Base-by-base conservation (phyloP, 2,329 filamentous ascomycete genomes). In the Diaporthe australafricana region DNA sequence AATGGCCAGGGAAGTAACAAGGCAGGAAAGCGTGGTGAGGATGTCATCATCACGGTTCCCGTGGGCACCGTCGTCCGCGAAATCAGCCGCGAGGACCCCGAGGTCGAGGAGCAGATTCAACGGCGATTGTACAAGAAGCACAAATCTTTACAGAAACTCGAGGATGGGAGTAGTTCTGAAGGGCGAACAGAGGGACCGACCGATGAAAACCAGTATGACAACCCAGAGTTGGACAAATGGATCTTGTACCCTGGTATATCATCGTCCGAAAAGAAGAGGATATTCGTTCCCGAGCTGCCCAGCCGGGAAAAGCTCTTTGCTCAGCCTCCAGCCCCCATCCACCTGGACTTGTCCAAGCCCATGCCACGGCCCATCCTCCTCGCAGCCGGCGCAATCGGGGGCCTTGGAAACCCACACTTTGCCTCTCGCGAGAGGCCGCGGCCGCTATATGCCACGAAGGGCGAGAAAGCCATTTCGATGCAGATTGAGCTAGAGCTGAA, bases 371-470 rank as follows among this genome's bases (percentile, higher is more conserved):
- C 96, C 0, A 91, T 98, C 75, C 86, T 99, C 30, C 89, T 99
- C 14, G 94, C 94, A 1, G 92, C 94, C 0, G 96, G 96, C 9
- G 95, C 94, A 6, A 89, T 97, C 73, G 96, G 96, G 11, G 96
- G 96, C 0, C 83, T 98, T 9, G 96, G 96, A 14, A 99, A 99
- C 79, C 94, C 96, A 6, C 95, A 98, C 81, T 99, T 98, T 78
- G 90, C 93, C 40, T 93, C 93, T 5, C 92, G 92, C 69, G 88
- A 91, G n/a, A 88, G 90, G 63, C 89, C 90, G 4, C 88, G 92
- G 52, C 96, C 96, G 0, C 92, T 96, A 77, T 97, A 95, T 80
- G 96, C 96, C 7, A 98, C 95, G 1, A 93, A 91, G 76, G 96
- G 96, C 52, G 94, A 97, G 76, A 86, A 89, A 16, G 93, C 94